Base-by-base conservation (phyloP, 2,329 filamentous ascomycete genomes). In the Monosporascus sp. region DNA sequence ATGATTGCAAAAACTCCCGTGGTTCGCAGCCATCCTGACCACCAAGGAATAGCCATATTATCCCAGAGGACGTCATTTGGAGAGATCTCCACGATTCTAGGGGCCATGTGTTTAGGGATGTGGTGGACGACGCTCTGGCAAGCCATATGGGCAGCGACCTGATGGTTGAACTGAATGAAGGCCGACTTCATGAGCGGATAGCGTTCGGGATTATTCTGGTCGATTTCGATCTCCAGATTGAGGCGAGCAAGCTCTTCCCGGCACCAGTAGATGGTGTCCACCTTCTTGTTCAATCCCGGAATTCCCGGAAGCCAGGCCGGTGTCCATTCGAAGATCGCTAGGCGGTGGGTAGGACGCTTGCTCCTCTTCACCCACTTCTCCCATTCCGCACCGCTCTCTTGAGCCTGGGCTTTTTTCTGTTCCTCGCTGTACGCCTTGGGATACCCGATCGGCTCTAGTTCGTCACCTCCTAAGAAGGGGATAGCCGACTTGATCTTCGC, bases 101-200 rank as follows among this genome's bases (percentile, higher is more conserved):
- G 94, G 1, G 90, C 82, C 94, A 99, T 99, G 46, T 96, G 89
- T 62, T 90, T 90, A 1, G 94, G 94, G 1, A 96, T 71, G 64
- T 99, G 94, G 68, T 97, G 91, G 40, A 88, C 91, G 46, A 95
- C 80, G 48, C 90, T 86, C 69, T 99, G 94, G 68, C 91, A 97
- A 54, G 93, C 94, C 94, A 99, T 97, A 65, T 99, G 94, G 0
- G 94, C 94, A 6, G 93, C 92, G 2, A 97, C 90, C 68, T 99
- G 94, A 66, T 97, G 88, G 66, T 99, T 96, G 79, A 99, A 99
- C 68, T 99, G 94, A 56, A 99, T 91, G 63, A 99, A 99, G 0
- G 94, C 94, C 1, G 93, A 96, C 64, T 90, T 96, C 91, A 97
- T 95, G 47, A 92, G 74, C 0, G 93, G 92, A 58, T 91, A 97